Percentiles rank a stretch among this genome's conserved stretches.
Conservation (phyloP, 2,329 filamentous ascomycete genomes). For the Truncatella angustata region DNA sequence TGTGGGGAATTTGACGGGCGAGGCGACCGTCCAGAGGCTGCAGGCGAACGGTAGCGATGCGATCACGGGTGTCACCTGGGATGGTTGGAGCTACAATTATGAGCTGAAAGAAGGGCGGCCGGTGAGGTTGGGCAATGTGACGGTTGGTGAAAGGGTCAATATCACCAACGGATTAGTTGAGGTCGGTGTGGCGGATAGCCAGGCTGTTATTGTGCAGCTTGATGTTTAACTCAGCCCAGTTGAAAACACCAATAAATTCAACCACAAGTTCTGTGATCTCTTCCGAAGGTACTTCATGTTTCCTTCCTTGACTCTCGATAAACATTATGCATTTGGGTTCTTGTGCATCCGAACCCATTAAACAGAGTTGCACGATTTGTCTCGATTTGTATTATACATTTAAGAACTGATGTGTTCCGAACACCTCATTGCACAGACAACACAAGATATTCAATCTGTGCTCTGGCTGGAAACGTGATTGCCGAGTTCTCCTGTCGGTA, state of each 20-base stretch:
- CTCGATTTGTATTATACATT: too few species aligned
- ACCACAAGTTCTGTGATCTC: neutral
- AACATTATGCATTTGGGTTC: too few species aligned
- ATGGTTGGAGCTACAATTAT: slow-evolving; percentile 61
- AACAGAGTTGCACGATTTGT: too few species aligned
- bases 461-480: too few species aligned
- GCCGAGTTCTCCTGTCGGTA: too few species aligned
- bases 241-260: neutral
- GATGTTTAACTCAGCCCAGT: neutral
- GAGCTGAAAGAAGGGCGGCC: slow-evolving; percentile 55
- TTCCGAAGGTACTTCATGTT: too few species aligned
- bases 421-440: too few species aligned
- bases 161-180: slow-evolving; percentile 34
- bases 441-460: too few species aligned
- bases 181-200: slow-evolving; percentile 40
- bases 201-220: slow-evolving; percentile 37
- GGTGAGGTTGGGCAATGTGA: slow-evolving; percentile 54
- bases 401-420: too few species aligned
- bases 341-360: too few species aligned
- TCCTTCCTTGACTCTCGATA: too few species aligned
- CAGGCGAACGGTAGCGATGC: slow-evolving; percentile 63
- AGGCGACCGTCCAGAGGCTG: slow-evolving; percentile 44
- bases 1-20: slow-evolving; percentile 23
- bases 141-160: slow-evolving; percentile 42
- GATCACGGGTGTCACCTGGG: slow-evolving; percentile 59